phyloP scores from a whole-genome alignment of 73 alveolate species.

The Uronychia setigera region DNA sequence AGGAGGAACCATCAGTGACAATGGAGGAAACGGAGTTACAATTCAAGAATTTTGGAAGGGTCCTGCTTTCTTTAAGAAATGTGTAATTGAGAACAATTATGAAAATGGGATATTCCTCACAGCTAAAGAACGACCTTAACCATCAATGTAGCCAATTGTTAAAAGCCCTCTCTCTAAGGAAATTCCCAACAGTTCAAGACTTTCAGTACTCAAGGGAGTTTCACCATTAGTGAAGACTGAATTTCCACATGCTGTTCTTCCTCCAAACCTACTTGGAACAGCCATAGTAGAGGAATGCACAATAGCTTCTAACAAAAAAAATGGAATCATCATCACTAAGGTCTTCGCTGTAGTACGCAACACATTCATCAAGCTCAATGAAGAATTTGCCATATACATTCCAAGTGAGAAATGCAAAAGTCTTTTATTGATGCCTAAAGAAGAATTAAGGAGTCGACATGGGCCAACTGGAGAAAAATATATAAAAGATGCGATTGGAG shows the following conservation, averaged over 20 bases:
- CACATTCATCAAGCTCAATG: neutral
- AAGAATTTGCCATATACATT: neutral
- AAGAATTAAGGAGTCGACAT: neutral
- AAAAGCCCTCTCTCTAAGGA: too few species aligned
- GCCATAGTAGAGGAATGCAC: neutral
- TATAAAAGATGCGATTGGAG: neutral
- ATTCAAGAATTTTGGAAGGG: slow-evolving; percentile 31
- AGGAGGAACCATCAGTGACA: slow-evolving; percentile 5
- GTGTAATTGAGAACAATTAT: neutral
- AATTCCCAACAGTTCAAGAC: too few species aligned
- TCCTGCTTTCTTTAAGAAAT: neutral
- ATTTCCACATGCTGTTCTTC: neutral
- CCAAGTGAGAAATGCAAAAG: neutral
- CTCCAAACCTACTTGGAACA: neutral
- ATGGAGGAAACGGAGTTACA: slow-evolving; percentile 41
- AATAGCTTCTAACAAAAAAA: neutral
- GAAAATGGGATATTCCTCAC: neutral
- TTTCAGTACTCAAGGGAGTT: too few species aligned
- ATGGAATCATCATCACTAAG: neutral
- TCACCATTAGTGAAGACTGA: neutral
- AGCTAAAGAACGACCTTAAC: neutral
- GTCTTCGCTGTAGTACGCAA: neutral
- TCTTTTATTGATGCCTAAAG: neutral
- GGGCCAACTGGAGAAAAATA: neutral
- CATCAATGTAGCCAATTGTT: too few species aligned